Conservation (phyloP, 441 rosid genomes). For the Jatropha multifida region DNA sequence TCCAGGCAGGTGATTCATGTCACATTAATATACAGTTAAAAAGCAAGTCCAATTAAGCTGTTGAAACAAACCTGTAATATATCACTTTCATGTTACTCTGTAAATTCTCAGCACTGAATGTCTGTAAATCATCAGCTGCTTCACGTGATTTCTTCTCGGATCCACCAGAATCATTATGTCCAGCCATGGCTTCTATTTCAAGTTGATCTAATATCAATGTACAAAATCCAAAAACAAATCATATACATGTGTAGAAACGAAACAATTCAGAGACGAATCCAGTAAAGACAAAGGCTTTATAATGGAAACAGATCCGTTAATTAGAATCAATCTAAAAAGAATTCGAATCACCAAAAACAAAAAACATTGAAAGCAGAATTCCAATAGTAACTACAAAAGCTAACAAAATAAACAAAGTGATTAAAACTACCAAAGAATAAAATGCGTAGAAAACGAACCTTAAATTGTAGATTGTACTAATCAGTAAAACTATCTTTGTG, state of each 20-base stretch:
- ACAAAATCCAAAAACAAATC: background rate
- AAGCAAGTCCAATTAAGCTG: background rate
- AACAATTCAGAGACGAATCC: background rate
- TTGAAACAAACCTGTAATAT: slow-evolving; percentile 71
- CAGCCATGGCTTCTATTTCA: slow-evolving; percentile 47
- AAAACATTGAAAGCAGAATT: background rate
- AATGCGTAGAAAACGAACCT: slow-evolving; percentile 12
- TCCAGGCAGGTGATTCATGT: background rate
- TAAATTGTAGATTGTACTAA: background rate
- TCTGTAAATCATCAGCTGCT: slow-evolving; percentile 53
- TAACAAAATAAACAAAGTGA: background rate
- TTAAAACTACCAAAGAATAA: background rate
- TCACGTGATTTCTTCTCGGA: slow-evolving; percentile 68
- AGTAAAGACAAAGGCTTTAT: background rate
- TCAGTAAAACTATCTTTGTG: background rate
- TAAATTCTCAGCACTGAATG: slow-evolving; percentile 69
- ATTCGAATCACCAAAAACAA: background rate
- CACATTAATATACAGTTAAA: background rate
- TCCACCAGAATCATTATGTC: slow-evolving; percentile 42
- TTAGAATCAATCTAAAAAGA: background rate
- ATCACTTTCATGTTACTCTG: slow-evolving; percentile 89
- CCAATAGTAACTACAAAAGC: background rate
- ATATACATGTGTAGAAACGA: background rate
- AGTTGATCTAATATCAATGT: background rate
- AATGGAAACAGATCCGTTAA: slow-evolving; percentile 19